Conservation (phyloP, 2,329 filamentous ascomycete genomes). For the Phaeosphaeria sp. region DNA sequence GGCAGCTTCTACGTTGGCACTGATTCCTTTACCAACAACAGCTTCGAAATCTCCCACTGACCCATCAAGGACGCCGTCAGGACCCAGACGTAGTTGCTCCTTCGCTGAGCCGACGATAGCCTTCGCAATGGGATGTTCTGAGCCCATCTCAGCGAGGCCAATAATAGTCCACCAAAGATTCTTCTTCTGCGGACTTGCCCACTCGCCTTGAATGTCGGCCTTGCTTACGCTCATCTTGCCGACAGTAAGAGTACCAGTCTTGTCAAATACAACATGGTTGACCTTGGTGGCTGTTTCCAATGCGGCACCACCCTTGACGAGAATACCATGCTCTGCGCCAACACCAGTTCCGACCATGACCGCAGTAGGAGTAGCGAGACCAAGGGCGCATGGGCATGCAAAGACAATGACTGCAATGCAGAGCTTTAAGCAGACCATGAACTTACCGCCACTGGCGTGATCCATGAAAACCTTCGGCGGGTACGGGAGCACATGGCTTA, state of each 20-base stretch:
- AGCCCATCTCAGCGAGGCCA: constrained; percentile 92
- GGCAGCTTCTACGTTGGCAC: constrained; percentile 79
- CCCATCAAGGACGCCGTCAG: constrained; percentile 79
- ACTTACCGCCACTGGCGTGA: constrained; percentile 80
- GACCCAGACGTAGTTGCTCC: constrained; percentile 72
- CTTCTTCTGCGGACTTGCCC: constrained; percentile 72
- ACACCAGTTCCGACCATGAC: constrained; percentile 99
- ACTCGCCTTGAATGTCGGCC: constrained; percentile 68
- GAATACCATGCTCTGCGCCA: constrained; percentile 91
- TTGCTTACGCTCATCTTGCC: constrained; percentile 94
- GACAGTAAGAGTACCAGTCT: constrained; percentile 92
- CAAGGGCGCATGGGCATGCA: constrained; percentile 95
- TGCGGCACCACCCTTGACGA: constrained; percentile 96
- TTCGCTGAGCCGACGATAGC: constrained; percentile 81
- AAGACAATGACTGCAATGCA: constrained; percentile 99
- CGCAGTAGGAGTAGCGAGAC: constrained; percentile 91
- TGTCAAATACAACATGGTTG: constrained; percentile 89
- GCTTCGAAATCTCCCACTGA: constrained; percentile 85
- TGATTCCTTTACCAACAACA: constrained; percentile 83
- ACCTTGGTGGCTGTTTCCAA: constrained; percentile 90
- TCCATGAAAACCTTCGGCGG: constrained; percentile 89
- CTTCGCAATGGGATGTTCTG: constrained; percentile 94
- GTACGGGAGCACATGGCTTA: constrained; percentile 82
- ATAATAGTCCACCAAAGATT: constrained; percentile 95
- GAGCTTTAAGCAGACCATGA: constrained; percentile 96